These are phyloP conservation scores for Monosporascus sp. DNA, from an alignment of 2,329 filamentous ascomycete species.

Conservation along the genomic window DNA sequence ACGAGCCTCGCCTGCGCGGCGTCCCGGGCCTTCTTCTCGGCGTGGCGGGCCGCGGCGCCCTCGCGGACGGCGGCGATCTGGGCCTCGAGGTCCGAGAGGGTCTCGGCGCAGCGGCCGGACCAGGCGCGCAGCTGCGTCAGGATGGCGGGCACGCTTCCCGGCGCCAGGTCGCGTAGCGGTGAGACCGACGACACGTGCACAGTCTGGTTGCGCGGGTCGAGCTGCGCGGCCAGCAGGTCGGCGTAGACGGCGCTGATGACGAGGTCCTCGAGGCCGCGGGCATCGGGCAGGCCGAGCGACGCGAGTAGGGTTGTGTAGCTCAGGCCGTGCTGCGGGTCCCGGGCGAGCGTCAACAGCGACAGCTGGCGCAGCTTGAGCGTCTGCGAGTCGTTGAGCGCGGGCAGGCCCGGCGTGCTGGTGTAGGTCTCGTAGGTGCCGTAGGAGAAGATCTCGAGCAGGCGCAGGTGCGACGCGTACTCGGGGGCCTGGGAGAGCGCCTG, in stretches of 20 bases:
- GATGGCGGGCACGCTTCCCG: constrained; percentile 64
- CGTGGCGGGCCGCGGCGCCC: constrained; percentile 48
- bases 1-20: constrained; percentile 44
- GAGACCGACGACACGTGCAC: constrained; percentile 77
- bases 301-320: constrained; percentile 65
- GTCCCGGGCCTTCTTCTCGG: constrained; percentile 42
- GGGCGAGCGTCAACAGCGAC: constrained; percentile 75
- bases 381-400: constrained; percentile 67
- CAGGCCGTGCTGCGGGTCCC: constrained; percentile 55
- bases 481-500: constrained; percentile 59
- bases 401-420: constrained; percentile 49
- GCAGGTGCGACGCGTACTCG: constrained; percentile 60
- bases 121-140: constrained; percentile 65
- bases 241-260: constrained; percentile 85
- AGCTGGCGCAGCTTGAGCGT: constrained; percentile 83
- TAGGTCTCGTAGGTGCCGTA: constrained; percentile 86
- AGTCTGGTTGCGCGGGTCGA: constrained; percentile 70
- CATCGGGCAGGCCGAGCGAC: constrained; percentile 60
- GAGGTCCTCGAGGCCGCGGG: constrained; percentile 74
- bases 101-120: constrained; percentile 70
- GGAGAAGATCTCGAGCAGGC: constrained; percentile 80
- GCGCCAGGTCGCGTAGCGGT: constrained; percentile 78
- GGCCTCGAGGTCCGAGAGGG: constrained; percentile 67
- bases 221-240: constrained; percentile 72
- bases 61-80: constrained; percentile 65